These are phyloP conservation scores for Vaccinium vitisidaea DNA, from an alignment of 148 eudicot species.

Conservation along the genomic window DNA sequence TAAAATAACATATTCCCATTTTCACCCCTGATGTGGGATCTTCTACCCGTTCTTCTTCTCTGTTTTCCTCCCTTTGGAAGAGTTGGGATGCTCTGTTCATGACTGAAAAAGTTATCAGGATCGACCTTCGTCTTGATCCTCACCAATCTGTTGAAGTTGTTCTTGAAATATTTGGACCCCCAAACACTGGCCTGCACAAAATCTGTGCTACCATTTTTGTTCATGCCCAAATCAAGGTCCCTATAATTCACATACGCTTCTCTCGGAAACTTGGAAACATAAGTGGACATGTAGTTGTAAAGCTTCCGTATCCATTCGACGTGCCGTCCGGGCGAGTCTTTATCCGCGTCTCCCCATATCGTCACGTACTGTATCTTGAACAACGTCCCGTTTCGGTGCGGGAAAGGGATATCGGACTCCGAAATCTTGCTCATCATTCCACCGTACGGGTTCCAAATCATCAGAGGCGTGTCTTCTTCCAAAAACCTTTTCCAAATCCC, in stretches of 20 bases:
- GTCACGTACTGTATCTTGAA: constrained; percentile 1
- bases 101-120: constrained; percentile 35
- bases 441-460: not conserved
- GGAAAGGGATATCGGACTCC: not conserved
- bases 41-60: not conserved
- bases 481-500: not conserved
- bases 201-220: not conserved
- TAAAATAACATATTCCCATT: not conserved
- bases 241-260: not conserved
- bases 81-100: constrained; percentile 40
- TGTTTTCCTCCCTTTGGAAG: not conserved
- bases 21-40: not conserved
- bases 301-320: not conserved
- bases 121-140: constrained; percentile 35
- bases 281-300: not conserved
- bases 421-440: constrained; percentile 7
- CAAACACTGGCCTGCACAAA: constrained; percentile 26
- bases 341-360: not conserved
- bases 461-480: not conserved
- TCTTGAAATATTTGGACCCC: constrained; percentile 34
- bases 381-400: not conserved
- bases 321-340: not conserved
- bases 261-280: constrained; percentile 7
- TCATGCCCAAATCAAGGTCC: constrained; percentile 6
- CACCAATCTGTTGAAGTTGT: constrained; percentile 32